Base-by-base conservation (phyloP, 257 asterid species). In the Henckelia pumila region DNA sequence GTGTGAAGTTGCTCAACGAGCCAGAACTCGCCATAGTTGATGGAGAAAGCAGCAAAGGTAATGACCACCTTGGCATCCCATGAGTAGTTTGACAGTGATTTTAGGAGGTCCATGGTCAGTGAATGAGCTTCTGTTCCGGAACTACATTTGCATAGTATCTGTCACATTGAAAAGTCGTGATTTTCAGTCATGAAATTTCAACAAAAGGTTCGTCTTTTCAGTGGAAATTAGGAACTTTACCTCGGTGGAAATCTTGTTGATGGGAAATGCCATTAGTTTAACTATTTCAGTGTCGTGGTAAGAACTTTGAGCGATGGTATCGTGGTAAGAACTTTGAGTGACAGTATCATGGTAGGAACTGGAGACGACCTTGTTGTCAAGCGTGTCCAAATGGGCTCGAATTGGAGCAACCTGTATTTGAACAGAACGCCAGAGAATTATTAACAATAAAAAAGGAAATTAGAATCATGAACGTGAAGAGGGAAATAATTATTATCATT, bases 21-120 rank as follows among this genome's bases (percentile, higher is more conserved):
- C 88, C 89, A 85, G 74, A 83, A 88, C 71, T 85, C 95, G 63
- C 92, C 95, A 67, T 85, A 88, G 76, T 76, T 80, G 78, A 83
- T 67, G 49, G 89, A 73, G 47, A 88, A 83, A 23, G 88, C 88
- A 0, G 88, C 89, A 9, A 81, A 68, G 35, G 83, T 62, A 4
- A 88, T 76, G n/a, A 80, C 85, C 7, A 75, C 77, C 79, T 88
- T 88, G 17, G 89, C 89, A 7, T 81, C 95, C 92, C 92, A 88
- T 0, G 82, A 35, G 77, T 81, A 80, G 75, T 64, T 71, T 23
- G 85, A 75, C 5, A 88, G 80, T 19, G 81, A 58, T 3, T 58
- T 68, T 14, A 88, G 83, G 55, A 88, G 77, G 22, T 79, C 81
- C 76, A 88, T 68, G n/a, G 88, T 73, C 16, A 71, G 69, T 21